These are phyloP conservation scores for Ceratocystis harringtonii DNA, from an alignment of 2,329 filamentous ascomycete species.

Conservation along the genomic window DNA sequence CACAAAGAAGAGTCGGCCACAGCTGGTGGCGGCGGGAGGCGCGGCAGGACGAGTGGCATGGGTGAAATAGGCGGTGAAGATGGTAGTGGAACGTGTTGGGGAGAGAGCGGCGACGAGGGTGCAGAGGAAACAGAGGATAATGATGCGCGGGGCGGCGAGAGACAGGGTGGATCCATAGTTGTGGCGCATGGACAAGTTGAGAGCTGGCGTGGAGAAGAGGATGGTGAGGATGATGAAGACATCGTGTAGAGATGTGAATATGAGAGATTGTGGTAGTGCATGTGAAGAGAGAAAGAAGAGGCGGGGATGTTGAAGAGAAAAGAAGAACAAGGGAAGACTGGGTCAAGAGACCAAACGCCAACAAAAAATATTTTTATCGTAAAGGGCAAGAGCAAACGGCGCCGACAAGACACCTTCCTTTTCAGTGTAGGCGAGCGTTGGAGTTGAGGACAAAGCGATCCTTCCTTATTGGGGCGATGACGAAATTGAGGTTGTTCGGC, in stretches of 20 bases:
- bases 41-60: not conserved
- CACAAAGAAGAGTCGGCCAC: not conserved
- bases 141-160: not conserved
- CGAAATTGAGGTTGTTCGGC: not conserved
- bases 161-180: not conserved
- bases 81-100: not conserved
- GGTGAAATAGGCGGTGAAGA: not conserved
- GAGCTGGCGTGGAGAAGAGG: not conserved
- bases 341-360: not conserved
- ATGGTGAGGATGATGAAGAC: not conserved
- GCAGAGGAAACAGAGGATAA: not conserved
- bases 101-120: not conserved
- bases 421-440: not conserved
- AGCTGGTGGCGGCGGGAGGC: not conserved
- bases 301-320: not conserved
- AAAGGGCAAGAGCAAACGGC: not conserved
- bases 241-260: not conserved
- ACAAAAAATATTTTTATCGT: not conserved
- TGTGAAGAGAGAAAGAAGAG: not conserved
- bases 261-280: conserved; percentile 1
- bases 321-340: not conserved
- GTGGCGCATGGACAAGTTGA: not conserved
- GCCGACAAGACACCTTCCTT: not conserved
- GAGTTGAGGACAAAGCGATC: not conserved
- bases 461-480: not conserved